phyloP scores from a whole-genome alignment of 140 eudicot species.

The Bidens hawaiensis region DNA sequence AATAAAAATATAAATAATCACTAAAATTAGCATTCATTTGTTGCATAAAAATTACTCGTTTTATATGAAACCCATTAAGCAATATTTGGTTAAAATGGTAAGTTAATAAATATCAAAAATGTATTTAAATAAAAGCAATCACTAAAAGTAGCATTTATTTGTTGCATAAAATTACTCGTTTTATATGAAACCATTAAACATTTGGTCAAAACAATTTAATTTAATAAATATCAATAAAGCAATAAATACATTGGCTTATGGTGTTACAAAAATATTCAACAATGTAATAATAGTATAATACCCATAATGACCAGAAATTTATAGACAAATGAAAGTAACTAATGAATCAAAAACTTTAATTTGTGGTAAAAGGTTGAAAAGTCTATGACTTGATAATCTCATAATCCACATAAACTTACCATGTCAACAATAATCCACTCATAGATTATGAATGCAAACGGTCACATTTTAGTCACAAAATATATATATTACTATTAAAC shows the following conservation, averaged over 20 bases:
- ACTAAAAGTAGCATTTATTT: neutral
- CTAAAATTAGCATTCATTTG: neutral
- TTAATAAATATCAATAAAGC: neutral
- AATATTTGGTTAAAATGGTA: too few species aligned
- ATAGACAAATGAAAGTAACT: too few species aligned
- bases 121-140: neutral
- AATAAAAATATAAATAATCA: neutral
- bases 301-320: too few species aligned
- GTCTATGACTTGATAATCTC: neutral
- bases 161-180: neutral
- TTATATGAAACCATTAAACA: neutral
- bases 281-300: neutral
- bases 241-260: neutral
- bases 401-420: neutral
- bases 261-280: neutral
- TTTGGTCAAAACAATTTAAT: neutral
- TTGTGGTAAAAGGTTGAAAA: neutral
- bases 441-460: too few species aligned
- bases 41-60: neutral
- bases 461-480: too few species aligned
- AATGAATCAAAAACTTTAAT: neutral
- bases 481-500: too few species aligned
- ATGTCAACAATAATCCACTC: neutral
- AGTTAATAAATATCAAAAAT: too few species aligned
- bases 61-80: too few species aligned